These are phyloP conservation scores for Bipolaris bicolor DNA, from an alignment of 2,329 filamentous ascomycete species.

Conservation along the genomic window DNA sequence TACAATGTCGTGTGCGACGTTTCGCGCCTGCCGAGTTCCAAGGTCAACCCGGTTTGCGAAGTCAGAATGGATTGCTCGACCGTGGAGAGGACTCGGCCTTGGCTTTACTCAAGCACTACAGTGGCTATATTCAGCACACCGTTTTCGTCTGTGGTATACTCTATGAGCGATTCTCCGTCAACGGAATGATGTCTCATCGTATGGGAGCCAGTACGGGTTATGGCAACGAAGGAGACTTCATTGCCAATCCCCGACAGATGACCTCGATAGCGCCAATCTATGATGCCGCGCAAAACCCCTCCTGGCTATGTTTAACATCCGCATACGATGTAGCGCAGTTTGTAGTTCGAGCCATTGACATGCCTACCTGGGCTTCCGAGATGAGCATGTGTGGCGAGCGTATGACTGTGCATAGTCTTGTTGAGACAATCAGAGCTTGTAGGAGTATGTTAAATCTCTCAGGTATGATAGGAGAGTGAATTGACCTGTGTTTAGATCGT, in stretches of 20 bases:
- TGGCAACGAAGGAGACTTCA: slow-evolving; percentile 66
- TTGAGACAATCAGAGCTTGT: slow-evolving; percentile 56
- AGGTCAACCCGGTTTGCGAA: slow-evolving; percentile 64
- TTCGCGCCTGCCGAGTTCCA: slow-evolving; percentile 81
- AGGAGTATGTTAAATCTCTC: slow-evolving; percentile 29
- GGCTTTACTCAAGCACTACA: slow-evolving; percentile 62
- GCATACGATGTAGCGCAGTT: slow-evolving; percentile 74
- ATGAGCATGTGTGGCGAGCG: slow-evolving; percentile 73
- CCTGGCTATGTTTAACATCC: slow-evolving; percentile 68
- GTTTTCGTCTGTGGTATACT: slow-evolving; percentile 76
- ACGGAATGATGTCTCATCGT: slow-evolving; percentile 65
- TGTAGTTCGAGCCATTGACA: slow-evolving; percentile 70
- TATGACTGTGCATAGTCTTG: slow-evolving; percentile 65
- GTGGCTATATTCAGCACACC: slow-evolving; percentile 67
- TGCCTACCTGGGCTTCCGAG: slow-evolving; percentile 70
- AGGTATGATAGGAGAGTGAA: not conserved
- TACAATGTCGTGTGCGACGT: slow-evolving; percentile 66
- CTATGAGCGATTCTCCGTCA: slow-evolving; percentile 75
- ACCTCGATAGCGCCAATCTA: slow-evolving; percentile 66
- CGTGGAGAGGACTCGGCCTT: slow-evolving; percentile 65
- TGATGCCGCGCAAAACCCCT: slow-evolving; percentile 54
- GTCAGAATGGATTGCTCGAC: slow-evolving; percentile 65
- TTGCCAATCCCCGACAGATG: slow-evolving; percentile 66
- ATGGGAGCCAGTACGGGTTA: slow-evolving; percentile 65
- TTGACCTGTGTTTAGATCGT: slow-evolving; percentile 34